Percentiles rank a stretch among this genome's conserved stretches.
phyloP scores from a whole-genome alignment of 495 filamentous ascomycete species.

The Emericellopsis terricola region DNA sequence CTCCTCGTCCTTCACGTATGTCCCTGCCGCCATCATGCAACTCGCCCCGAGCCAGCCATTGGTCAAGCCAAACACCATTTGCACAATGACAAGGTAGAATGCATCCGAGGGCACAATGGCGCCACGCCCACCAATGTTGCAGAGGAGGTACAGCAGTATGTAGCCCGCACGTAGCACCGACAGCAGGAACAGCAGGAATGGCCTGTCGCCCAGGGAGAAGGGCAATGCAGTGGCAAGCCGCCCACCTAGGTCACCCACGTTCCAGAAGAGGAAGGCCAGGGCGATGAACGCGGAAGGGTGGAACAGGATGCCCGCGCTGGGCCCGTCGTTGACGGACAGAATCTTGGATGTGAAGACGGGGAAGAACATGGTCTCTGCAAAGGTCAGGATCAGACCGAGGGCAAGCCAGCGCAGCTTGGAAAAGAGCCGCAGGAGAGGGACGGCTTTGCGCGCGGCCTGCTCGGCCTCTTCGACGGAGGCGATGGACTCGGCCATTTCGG shows the following conservation, averaged over 20 bases:
- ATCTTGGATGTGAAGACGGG: constrained; percentile 82
- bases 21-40: constrained; percentile 78
- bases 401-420: constrained; percentile 57
- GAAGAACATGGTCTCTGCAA: constrained; percentile 79
- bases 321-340: constrained; percentile 40
- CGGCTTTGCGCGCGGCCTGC: constrained; percentile 30
- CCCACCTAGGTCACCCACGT: constrained; percentile 67
- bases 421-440: constrained; percentile 49
- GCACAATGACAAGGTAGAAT: constrained; percentile 75
- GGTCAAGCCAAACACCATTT: constrained; percentile 63
- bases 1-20: constrained; percentile 63
- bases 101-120: constrained; percentile 60
- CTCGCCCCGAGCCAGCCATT: constrained; percentile 74
- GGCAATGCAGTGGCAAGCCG: constrained; percentile 52
- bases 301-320: constrained; percentile 37
- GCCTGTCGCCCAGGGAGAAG: constrained; percentile 37
- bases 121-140: constrained; percentile 57
- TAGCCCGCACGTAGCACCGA: constrained; percentile 46
- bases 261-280: constrained; percentile 86
- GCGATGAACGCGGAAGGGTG: constrained; percentile 67
- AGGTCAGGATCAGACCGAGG: constrained; percentile 55
- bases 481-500: constrained; percentile 20
- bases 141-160: constrained; percentile 75
- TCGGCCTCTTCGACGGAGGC: constrained; percentile 27
- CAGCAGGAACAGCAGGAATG: constrained; percentile 42